Base-by-base conservation (phyloP, 805 yeast genomes). In the Suhomyces sp. region DNA sequence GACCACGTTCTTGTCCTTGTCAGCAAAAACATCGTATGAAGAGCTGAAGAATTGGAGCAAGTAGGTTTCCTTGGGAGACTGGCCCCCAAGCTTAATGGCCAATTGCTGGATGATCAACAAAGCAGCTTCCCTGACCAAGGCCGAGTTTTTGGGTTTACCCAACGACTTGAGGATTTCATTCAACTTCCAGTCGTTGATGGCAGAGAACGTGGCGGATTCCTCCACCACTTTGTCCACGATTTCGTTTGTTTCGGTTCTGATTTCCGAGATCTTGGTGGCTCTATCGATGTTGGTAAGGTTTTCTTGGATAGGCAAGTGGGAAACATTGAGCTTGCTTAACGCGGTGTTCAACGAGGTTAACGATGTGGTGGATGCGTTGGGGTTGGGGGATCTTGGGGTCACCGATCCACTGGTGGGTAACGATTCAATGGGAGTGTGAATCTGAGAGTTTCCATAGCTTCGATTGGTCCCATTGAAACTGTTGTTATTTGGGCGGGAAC, bases 1-100 rank as follows among this genome's bases (percentile, higher is more conserved):
- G 58, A 80, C 79, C 28, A 91, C 93, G 31, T 81, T 76, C 56
- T 77, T 82, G 52, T 91, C 98, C 63, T 91, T 93, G 52, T 93
- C 98, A 31, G 91, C 79, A 38, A 78, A 70, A 25, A 79, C 67
- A 53, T 88, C 96, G 33, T 82, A 75, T 11, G 86, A 82, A 3
- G 74, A 52, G 5, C 77, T 68, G 40, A 88, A 67, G 25, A 83
- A 72, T 35, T 76, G 80, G 21, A 82, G 59, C 37, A 91, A 68
- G 54, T 79, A 80, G 4, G 88, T 82, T 62, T 88, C 95, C 36
- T 74, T 75, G 18, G 95, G 91, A 24, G 84, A 66, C 40, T 72
- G 72, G 25, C 84, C 82, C 13, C 82, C 81, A 46, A 79, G 77
- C 49, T 73, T 76, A 48, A 77, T 70, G 28, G 74, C 70, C 42